phyloP scores from a whole-genome alignment of 768 basidiomycete genomes.

The Leccinellum albellum region DNA sequence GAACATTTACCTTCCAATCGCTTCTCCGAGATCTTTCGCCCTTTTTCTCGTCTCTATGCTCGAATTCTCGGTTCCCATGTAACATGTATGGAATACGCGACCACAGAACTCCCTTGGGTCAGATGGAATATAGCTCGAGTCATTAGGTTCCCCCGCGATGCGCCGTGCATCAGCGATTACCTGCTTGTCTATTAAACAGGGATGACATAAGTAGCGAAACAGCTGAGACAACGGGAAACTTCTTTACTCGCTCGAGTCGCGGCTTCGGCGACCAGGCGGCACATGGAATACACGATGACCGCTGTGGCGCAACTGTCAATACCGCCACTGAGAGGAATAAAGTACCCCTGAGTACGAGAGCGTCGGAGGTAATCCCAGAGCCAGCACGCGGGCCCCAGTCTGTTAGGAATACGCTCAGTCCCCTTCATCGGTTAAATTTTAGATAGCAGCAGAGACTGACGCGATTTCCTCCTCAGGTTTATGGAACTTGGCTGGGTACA shows the following conservation, averaged over 20 bases:
- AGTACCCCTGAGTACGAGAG: slow-evolving; percentile 91
- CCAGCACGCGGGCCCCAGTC: slow-evolving; percentile 97
- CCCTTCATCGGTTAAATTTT: neutral
- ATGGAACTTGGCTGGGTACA: slow-evolving; percentile 52
- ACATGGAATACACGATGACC: slow-evolving; percentile 96
- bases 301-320: slow-evolving; percentile 98
- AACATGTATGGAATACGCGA: slow-evolving; percentile 94
- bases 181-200: slow-evolving; percentile 54
- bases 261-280: slow-evolving; percentile 81
- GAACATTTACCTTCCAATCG: slow-evolving; percentile 76
- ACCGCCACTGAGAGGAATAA: slow-evolving; percentile 91
- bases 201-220: neutral
- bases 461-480: slow-evolving; percentile 95
- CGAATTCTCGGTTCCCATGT: slow-evolving; percentile 99
- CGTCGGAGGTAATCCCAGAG: slow-evolving; percentile 99
- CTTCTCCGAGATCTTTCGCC: slow-evolving; percentile 81
- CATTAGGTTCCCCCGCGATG: slow-evolving; percentile 79
- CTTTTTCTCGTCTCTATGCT: slow-evolving; percentile 78
- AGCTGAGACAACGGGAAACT: neutral
- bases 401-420: slow-evolving; percentile 29
- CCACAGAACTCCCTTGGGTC: slow-evolving; percentile 85
- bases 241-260: slow-evolving; percentile 64
- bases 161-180: slow-evolving; percentile 90
- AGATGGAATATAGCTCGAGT: slow-evolving; percentile 77
- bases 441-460: slow-evolving; percentile 43